Base-by-base conservation (phyloP, 495 filamentous ascomycete species). In the Penicillium coffeae region DNA sequence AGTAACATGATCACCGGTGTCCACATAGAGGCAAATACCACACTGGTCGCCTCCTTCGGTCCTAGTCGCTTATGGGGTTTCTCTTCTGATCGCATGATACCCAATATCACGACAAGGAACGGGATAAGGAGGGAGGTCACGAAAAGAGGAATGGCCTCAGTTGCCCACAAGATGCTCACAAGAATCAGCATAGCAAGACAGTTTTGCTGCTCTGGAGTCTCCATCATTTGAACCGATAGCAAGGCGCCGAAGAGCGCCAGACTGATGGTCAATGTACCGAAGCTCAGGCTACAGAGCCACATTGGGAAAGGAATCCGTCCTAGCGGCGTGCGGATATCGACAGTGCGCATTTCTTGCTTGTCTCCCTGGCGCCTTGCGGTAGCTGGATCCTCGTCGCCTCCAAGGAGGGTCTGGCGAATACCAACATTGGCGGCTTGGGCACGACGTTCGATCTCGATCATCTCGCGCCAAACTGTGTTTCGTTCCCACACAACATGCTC, bases 401-500 rank as follows among this genome's bases (percentile, higher is more conserved):
- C 90, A 3, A 96, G 78, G 38, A 98, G 76, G 5, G 89, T 89
- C 48, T 83, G 78, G 47, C 82, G 69, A 43, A 89, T 70, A 13
- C 93, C 94, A 51, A 99, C 79, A 51, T 91, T 95, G 10, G 92
- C 93, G 18, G 91, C 93, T 67, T 99, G 90, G 4, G 90, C 89
- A 72, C 95, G 93, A 18, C 93, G 78, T 72, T 99, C 93, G 51
- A 99, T 89, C 45, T 92, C 93, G 60, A 99, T 99, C 82, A 99
- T 92, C 54, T 99, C 93, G 65, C 94, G 75, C 93, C 93, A 99
- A 3, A 99, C 93, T 0, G 93, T 99, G 56, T 99, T 99, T 38
- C 93, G 79, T 60, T 99, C 93, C 94, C 94, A 99, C 25, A 97
- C 90, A 14, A 99, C 92, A 71, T 99, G 93, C 66, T 99, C 93